Conservation (phyloP, 2,329 filamentous ascomycete species). For the Xylaria sp. region DNA sequence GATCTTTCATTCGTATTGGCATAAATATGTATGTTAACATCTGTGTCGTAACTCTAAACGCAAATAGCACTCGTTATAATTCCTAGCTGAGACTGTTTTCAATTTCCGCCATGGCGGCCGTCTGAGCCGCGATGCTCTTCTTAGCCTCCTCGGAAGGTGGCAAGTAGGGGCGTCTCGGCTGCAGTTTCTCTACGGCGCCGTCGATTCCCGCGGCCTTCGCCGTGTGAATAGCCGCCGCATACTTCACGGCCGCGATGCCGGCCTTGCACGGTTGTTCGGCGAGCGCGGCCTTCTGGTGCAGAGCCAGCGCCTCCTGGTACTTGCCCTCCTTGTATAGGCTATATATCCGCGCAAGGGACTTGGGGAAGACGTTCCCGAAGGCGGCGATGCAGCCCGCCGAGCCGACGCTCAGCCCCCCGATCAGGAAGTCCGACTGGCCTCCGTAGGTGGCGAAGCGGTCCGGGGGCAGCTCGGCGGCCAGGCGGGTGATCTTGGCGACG, state of each 20-base stretch:
- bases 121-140: slow-evolving; percentile 43
- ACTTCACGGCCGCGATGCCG: slow-evolving; percentile 70
- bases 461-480: slow-evolving; percentile 53
- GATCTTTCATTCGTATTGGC: too few relatives aligned
- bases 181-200: slow-evolving; percentile 59
- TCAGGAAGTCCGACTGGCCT: slow-evolving; percentile 73
- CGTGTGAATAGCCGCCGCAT: slow-evolving; percentile 63
- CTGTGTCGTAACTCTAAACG: too few relatives aligned
- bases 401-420: slow-evolving; percentile 61
- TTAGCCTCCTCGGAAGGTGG: slow-evolving; percentile 48
- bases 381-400: slow-evolving; percentile 64
- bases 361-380: slow-evolving; percentile 65
- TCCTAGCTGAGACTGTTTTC: slow-evolving; percentile 28
- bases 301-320: slow-evolving; percentile 57
- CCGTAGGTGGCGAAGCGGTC: slow-evolving; percentile 69
- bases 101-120: slow-evolving; percentile 41
- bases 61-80: not conserved
- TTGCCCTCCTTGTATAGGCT: slow-evolving; percentile 62
- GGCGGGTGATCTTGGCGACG: slow-evolving; percentile 62
- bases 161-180: slow-evolving; percentile 65
- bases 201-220: slow-evolving; percentile 62
- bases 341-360: slow-evolving; percentile 61
- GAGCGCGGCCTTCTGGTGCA: slow-evolving; percentile 65
- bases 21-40: not conserved
- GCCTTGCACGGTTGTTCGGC: slow-evolving; percentile 68